phyloP scores from a whole-genome alignment of 495 filamentous ascomycete species.

The Hypoxylon intermedium region DNA sequence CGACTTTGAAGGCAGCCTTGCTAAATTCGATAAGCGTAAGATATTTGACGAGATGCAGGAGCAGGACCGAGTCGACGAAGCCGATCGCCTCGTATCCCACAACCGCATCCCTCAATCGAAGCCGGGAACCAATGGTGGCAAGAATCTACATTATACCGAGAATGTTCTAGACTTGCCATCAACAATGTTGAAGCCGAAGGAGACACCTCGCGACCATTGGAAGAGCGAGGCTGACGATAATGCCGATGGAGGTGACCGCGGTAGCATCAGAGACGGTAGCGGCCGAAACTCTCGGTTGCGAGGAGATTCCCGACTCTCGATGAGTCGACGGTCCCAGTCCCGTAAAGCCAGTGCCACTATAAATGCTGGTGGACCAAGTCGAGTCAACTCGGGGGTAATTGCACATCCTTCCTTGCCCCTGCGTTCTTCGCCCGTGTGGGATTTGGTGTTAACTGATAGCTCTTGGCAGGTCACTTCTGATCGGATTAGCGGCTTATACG shows the following conservation, averaged over 20 bases:
- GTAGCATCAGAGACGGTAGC: constrained; percentile 60
- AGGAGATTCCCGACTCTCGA: constrained; percentile 56
- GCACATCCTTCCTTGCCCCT: constrained; percentile 10
- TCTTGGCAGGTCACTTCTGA: background rate
- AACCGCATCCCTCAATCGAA: constrained; percentile 76
- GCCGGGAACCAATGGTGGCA: constrained; percentile 80
- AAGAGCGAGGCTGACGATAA: constrained; percentile 77
- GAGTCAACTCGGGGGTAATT: constrained; percentile 57
- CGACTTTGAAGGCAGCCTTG: constrained; percentile 85
- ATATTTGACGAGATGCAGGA: constrained; percentile 88
- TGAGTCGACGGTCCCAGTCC: constrained; percentile 58
- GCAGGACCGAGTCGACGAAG: constrained; percentile 86
- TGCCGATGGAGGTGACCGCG: constrained; percentile 53
- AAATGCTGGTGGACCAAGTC: constrained; percentile 43
- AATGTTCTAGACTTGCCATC: constrained; percentile 78
- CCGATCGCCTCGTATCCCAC: constrained; percentile 85
- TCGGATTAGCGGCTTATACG: constrained; percentile 47
- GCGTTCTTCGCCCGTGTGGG: background rate
- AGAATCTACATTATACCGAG: constrained; percentile 90
- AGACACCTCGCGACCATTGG: constrained; percentile 57
- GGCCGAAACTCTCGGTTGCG: constrained; percentile 56
- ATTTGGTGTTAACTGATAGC: background rate
- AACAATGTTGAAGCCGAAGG: constrained; percentile 48
- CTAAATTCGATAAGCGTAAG: constrained; percentile 90
- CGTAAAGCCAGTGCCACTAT: constrained; percentile 66